These are phyloP conservation scores for Botrytis fabae DNA, from an alignment of 2,329 filamentous ascomycete species.

Conservation along the genomic window DNA sequence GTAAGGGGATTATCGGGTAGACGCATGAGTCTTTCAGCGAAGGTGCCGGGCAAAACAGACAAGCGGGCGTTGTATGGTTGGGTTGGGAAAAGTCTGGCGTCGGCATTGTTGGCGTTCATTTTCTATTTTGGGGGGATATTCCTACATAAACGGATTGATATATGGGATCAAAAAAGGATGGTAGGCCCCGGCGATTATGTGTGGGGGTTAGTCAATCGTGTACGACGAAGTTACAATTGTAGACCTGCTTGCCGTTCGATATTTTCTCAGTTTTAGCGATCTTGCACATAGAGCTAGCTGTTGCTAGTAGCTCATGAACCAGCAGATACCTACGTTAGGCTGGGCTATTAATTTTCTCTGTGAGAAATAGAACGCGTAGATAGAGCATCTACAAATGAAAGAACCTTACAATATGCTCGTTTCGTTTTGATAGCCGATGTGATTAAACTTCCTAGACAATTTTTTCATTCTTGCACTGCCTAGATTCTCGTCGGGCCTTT, in stretches of 20 bases:
- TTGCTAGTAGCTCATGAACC: background rate
- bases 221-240: background rate
- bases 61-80: conserved; percentile 3
- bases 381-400: background rate
- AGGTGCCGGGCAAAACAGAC: background rate
- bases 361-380: background rate
- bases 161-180: background rate
- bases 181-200: background rate
- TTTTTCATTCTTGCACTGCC: background rate
- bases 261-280: background rate
- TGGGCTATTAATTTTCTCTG: background rate
- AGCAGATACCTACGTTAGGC: background rate
- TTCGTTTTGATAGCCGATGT: background rate
- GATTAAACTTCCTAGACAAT: background rate
- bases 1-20: background rate
- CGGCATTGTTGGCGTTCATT: conserved; percentile 7
- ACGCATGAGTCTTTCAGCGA: conserved; percentile 9
- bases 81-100: conserved; percentile 6
- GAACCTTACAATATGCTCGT: background rate
- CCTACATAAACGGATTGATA: background rate
- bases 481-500: background rate
- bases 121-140: background rate
- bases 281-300: background rate
- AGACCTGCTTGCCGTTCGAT: background rate
- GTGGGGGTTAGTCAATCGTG: background rate